Base-by-base conservation (phyloP, 83 land plant species). In the Larix sibirica region DNA sequence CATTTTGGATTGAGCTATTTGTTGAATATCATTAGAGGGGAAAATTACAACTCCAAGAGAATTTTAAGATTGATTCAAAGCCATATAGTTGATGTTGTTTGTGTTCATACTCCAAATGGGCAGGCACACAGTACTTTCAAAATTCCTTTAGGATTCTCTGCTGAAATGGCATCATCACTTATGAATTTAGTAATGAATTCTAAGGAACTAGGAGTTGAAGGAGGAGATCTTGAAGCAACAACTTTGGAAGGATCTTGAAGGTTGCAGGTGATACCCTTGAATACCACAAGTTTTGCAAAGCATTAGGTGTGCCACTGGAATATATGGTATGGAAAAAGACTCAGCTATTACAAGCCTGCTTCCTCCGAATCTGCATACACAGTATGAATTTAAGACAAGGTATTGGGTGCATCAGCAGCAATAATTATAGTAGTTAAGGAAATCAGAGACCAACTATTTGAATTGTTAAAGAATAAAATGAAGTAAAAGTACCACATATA, bases 261-360 rank as follows among this genome's bases (percentile, higher is more conserved):
- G 28, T 28, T 33, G 36, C 36, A 2, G 36, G 36, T 33, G 36
- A 33, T 33, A 33, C 36, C 36, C 36, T 33, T 33, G 36, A 33
- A 33, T 33, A 33, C 36, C 2, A 33, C 3, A 2, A 2, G 36
- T 33, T 1, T 33, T 33, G 3, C 3, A 33, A 33, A 33, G 36
- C 36, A 33, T 33, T 33, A 33, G 36, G 36, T 33, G 36, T 33
- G 36, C 2, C 36, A 33, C 36, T 33, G 3, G 3, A 33, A 33
- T 33, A 33, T 33, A 33, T 85, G 95, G 96, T 69, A 86, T 93
- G 36, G 94, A 95, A 64, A 94, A 33, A 33, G 36, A 33, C 36
- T 33, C 36, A 33, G 3, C 36, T 33, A 33, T 33, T 33, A 33
- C 36, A 33, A 33, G 36, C 36, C 2, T 33, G 2, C 36, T 33